These are phyloP conservation scores for Penicillium digitatum DNA, from an alignment of 2,329 filamentous ascomycete genomes.

Conservation along the genomic window DNA sequence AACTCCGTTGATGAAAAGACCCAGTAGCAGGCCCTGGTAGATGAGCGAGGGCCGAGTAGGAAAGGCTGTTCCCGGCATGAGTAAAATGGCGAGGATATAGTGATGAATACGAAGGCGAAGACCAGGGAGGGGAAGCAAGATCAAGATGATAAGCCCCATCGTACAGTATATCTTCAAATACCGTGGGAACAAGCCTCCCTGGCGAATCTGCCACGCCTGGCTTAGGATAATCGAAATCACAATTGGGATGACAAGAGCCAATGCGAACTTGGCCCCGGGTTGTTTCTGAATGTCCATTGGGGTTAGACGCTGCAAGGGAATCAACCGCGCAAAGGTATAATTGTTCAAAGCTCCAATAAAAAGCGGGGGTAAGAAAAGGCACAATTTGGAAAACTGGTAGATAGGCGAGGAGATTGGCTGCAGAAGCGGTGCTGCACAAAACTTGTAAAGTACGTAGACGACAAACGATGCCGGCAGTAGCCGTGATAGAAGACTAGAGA, in stretches of 20 bases:
- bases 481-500: constrained; percentile 74
- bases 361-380: constrained; percentile 83
- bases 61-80: constrained; percentile 82
- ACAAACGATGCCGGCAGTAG: constrained; percentile 85
- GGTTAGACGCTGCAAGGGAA: constrained; percentile 89
- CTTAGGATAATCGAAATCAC: constrained; percentile 65
- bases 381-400: constrained; percentile 76
- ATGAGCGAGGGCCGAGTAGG: constrained; percentile 79
- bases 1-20: constrained; percentile 89
- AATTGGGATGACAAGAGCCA: constrained; percentile 70
- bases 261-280: constrained; percentile 78
- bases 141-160: constrained; percentile 62
- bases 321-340: constrained; percentile 82
- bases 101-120: constrained; percentile 88
- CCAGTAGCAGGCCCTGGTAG: constrained; percentile 85
- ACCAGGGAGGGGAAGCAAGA: constrained; percentile 68
- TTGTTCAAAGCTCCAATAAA: constrained; percentile 93
- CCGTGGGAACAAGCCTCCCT: constrained; percentile 73
- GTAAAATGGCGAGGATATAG: constrained; percentile 81
- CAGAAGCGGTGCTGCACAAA: constrained; percentile 71
- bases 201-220: constrained; percentile 81
- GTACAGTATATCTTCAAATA: constrained; percentile 75
- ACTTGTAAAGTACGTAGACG: constrained; percentile 81
- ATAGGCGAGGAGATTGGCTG: constrained; percentile 58
- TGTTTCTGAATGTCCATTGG: constrained; percentile 83